Evolutionary conservation across 345 rosid species (phyloP).

Genomic region (Eutrema japonicum): DNA sequence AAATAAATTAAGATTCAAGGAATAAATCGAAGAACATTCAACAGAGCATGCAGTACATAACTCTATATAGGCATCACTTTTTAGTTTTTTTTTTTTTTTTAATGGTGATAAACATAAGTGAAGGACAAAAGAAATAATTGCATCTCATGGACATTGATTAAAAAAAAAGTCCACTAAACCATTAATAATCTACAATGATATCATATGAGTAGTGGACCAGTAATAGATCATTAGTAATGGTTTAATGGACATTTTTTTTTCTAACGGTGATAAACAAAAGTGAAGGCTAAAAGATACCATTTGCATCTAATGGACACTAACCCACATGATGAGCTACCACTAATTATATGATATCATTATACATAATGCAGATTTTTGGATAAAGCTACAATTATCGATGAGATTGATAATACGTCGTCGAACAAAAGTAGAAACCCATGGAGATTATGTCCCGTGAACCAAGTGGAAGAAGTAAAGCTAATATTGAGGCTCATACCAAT

Average conservation of each 20-base stretch:
- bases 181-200: too few relatives aligned
- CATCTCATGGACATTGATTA: background rate
- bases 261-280: background rate
- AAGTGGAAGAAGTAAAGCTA: conserved; percentile 90
- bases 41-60: background rate
- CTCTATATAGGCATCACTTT: background rate
- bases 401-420: conserved; percentile 45
- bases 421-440: conserved; percentile 61
- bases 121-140: background rate
- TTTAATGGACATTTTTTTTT: too few relatives aligned
- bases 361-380: conserved; percentile 65
- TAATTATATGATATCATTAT: background rate
- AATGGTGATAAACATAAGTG: background rate
- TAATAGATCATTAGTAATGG: too few relatives aligned
- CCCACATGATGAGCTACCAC: conserved; percentile 5
- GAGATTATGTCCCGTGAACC: conserved; percentile 77
- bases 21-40: too few relatives aligned
- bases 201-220: too few relatives aligned
- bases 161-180: too few relatives aligned
- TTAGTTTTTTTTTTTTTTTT: background rate
- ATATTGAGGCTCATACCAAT: conserved; percentile 72
- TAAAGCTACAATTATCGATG: conserved; percentile 77
- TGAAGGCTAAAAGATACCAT: background rate
- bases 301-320: background rate
- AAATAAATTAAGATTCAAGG: background rate